A percentile compares a stretch with the other conserved stretches of the same genome.
Conservation (phyloP, 306 rosid genomes). For the Casuarina equisetifolia region DNA sequence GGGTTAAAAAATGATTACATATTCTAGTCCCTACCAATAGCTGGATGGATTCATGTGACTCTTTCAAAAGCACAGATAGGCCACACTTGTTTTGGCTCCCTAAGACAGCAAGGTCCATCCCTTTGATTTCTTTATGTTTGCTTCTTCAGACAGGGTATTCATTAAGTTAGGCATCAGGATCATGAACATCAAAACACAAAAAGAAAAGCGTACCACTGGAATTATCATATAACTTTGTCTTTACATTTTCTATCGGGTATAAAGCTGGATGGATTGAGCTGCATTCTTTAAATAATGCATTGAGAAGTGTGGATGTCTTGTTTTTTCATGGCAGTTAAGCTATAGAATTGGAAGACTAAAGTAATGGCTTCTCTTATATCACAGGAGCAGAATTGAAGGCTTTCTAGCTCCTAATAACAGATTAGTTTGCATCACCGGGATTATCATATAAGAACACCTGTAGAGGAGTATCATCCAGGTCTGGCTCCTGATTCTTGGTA, state of each 20-base stretch:
- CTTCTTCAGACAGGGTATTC: constrained; percentile 81
- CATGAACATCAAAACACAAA: constrained; percentile 48
- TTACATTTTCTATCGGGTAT: constrained; percentile 55
- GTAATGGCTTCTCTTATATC: constrained; percentile 37
- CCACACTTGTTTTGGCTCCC: constrained; percentile 44
- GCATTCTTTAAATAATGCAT: constrained; percentile 43
- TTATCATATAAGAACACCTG: constrained; percentile 1
- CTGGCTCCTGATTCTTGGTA: constrained; percentile 10
- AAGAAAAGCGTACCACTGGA: constrained; percentile 42
- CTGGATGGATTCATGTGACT: constrained; percentile 55
- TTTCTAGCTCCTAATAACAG: constrained; percentile 30
- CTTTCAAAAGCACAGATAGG: constrained; percentile 48
- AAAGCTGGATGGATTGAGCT: constrained; percentile 38
- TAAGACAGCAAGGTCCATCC: constrained; percentile 73
- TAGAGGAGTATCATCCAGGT: constrained; percentile 9
- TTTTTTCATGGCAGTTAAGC: constrained; percentile 33
- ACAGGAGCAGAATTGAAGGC: constrained; percentile 24
- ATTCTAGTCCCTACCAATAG: constrained; percentile 40
- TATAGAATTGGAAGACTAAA: constrained; percentile 33
- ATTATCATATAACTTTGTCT: constrained; percentile 66
- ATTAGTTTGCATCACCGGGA: constrained; percentile 30
- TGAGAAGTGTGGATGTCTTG: constrained; percentile 36
- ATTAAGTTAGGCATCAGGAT: constrained; percentile 79
- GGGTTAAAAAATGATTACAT: constrained; percentile 46
- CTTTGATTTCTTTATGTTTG: constrained; percentile 64